phyloP scores from a whole-genome alignment of 371 early-diverging fungal species.

The Rhizopus sp. region DNA sequence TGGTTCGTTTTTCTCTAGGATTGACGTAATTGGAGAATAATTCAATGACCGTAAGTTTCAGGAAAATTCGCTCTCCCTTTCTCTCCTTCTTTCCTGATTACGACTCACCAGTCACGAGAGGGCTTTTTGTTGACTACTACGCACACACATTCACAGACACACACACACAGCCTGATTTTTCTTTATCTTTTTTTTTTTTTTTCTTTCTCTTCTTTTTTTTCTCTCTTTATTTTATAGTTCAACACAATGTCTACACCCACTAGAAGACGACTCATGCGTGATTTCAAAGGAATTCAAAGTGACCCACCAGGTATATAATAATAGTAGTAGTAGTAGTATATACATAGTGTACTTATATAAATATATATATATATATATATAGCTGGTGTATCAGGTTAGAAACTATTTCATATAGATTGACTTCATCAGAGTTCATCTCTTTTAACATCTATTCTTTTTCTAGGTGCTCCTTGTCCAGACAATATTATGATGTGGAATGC shows the following conservation, averaged over 20 bases:
- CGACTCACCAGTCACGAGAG: no score
- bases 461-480: conserved; percentile 94
- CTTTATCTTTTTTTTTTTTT: no score
- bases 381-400: conserved; percentile 55
- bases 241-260: conserved; percentile 80
- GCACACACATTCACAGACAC: no score
- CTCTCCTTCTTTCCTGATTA: no score
- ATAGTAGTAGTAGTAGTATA: background rate
- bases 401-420: background rate
- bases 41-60: no score
- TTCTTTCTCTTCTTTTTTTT: no score
- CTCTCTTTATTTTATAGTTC: no score
- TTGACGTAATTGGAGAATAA: no score
- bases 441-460: conserved; percentile 32
- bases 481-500: conserved; percentile 98
- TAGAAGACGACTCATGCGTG: conserved; percentile 89
- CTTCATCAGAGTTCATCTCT: background rate
- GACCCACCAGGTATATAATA: conserved; percentile 82
- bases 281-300: conserved; percentile 95
- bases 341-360: background rate
- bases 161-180: no score
- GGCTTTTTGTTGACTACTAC: no score
- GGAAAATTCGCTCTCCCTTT: no score
- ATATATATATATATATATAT: conserved; percentile 4
- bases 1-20: no score